Conservation (phyloP, 208 protist genomes). For the Leishmania lainsoni region DNA sequence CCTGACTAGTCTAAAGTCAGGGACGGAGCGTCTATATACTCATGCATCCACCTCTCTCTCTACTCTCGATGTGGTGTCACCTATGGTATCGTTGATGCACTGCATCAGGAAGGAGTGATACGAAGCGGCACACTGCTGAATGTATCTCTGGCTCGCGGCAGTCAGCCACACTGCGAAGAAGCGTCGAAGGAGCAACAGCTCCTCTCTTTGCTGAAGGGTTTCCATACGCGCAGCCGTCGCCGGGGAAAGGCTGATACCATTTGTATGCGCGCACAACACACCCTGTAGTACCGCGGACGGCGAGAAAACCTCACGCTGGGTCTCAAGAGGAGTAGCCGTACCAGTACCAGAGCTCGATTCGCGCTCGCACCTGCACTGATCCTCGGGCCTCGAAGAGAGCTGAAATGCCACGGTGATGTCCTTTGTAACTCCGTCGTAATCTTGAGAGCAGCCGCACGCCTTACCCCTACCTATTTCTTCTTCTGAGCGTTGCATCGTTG, state of each 20-base stretch:
- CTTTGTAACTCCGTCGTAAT: background rate
- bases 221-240: background rate
- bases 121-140: constrained; percentile 23
- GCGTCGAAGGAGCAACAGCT: constrained; percentile 13
- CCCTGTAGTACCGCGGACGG: background rate
- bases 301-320: background rate
- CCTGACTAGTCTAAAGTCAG: background rate
- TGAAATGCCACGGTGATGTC: background rate
- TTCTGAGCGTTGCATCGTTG: background rate
- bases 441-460: background rate
- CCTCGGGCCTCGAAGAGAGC: background rate
- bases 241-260: background rate
- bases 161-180: constrained; percentile 20
- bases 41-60: background rate
- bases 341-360: background rate
- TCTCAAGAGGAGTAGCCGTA: constrained; percentile 3
- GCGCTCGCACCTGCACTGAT: background rate
- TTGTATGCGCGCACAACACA: background rate
- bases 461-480: background rate
- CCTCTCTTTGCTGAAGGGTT: background rate
- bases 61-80: background rate
- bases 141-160: constrained; percentile 12
- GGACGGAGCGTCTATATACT: background rate
- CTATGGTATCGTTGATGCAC: constrained; percentile 21
- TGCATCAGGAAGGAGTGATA: constrained; percentile 26